Base-by-base conservation (phyloP, 2,329 filamentous ascomycete species). In the Colletotrichum lentis region DNA sequence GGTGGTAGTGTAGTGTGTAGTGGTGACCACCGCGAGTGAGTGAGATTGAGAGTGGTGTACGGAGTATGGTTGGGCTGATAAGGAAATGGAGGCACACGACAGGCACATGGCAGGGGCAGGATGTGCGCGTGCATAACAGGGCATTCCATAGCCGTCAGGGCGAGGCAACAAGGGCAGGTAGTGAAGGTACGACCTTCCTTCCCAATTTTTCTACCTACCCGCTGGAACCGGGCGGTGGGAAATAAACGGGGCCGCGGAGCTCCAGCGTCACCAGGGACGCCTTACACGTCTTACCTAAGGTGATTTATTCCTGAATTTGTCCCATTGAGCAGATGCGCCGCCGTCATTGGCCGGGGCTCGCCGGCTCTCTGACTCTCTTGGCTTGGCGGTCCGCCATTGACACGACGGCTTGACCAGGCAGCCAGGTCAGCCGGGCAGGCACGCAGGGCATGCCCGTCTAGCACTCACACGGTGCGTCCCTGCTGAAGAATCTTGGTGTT, bases 371-470 rank as follows among this genome's bases (percentile, higher is more conserved):
- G 5, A 14, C 24, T 31, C 3, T 31, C 16, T 47, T 24, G n/a
- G 39, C 27, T 27, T 24, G 43, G 54, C 35, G 27, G 49, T 53
- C 57, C 46, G 50, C 63, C 41, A 46, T 56, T 20, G 39, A 37
- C 43, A 41, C 63, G 22, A 31, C 22, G 14, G 41, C 37, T 24
- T 59, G 61, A 50, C n/a, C n/a, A n/a, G n/a, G n/a, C n/a, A n/a
- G n/a, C 54, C 65, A 55, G 65, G 65, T 65, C 65, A 68, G 62
- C 65, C 62, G 65, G 64, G n/a, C 27, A 27, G 8, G 27, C 27
- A 27, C 27, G 27, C 27, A 27, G 27, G 27, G 6, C 27, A 27
- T 27, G 27, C n/a, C 27, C 27, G 27, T 27, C 27, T 27, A 7
- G 5, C 62, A 50, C 61, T 50, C 35, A 49, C 61, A 68, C 62